Conservation (phyloP, 192 early-diverging fungal species). For the Entophlyctis luteolus region DNA sequence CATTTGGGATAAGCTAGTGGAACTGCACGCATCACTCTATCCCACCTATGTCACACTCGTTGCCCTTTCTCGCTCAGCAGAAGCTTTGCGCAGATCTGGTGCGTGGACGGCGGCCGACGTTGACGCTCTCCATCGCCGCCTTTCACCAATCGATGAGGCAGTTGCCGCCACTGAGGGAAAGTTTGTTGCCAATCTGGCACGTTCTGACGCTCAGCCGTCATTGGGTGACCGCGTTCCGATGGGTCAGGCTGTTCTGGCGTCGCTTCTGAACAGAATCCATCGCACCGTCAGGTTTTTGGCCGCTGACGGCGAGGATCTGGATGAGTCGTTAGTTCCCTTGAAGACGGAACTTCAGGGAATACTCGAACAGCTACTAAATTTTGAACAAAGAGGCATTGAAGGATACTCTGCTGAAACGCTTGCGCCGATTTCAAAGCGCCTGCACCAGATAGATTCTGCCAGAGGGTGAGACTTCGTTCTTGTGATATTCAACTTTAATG, state of each 20-base stretch:
- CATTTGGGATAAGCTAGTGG: constrained; percentile 1
- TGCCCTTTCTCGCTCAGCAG: constrained; percentile 17
- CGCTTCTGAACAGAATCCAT: constrained; percentile 15
- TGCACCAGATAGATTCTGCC: constrained; percentile 21
- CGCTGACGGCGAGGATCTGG: constrained; percentile 8
- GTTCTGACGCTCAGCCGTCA: not conserved
- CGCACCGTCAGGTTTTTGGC: constrained; percentile 3
- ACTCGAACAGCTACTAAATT: not conserved
- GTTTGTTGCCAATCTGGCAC: constrained; percentile 5
- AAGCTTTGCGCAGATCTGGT: constrained; percentile 12
- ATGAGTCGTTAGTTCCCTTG: constrained; percentile 16
- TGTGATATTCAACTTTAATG: not conserved
- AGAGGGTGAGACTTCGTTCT: not conserved
- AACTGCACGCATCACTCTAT: constrained; percentile 14
- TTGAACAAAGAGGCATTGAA: not conserved
- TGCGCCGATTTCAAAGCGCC: constrained; percentile 14
- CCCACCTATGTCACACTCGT: constrained; percentile 29
- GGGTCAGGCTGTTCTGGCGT: constrained; percentile 24
- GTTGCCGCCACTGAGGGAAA: constrained; percentile 13
- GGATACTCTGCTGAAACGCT: not conserved
- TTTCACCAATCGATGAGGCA: constrained; percentile 9
- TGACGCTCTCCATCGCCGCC: constrained; percentile 11
- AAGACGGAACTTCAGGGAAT: constrained; percentile 17
- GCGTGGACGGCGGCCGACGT: constrained; percentile 25
- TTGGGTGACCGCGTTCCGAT: constrained; percentile 12